These are phyloP conservation scores for Hamigera avellanea DNA, from an alignment of 495 filamentous ascomycete genomes.

Conservation along the genomic window DNA sequence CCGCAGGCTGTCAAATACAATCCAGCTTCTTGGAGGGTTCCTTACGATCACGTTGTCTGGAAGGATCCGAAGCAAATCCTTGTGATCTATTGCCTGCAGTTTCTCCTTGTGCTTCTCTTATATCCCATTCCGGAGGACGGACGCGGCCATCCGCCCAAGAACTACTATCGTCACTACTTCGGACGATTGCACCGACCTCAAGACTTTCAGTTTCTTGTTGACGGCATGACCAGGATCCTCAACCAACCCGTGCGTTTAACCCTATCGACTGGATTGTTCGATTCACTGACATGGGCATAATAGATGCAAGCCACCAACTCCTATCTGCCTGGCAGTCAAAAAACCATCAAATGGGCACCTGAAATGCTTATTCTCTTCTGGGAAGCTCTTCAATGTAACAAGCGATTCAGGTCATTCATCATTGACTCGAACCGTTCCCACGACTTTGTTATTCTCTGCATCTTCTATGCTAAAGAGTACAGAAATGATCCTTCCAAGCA, in stretches of 20 bases:
- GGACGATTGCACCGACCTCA: constrained; percentile 85
- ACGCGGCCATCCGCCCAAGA: constrained; percentile 55
- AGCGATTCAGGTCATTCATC: constrained; percentile 91
- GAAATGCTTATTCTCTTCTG: constrained; percentile 98
- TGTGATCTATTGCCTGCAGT: constrained; percentile 82
- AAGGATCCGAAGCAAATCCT: constrained; percentile 88
- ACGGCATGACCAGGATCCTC: constrained; percentile 88
- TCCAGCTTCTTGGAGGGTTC: constrained; percentile 85
- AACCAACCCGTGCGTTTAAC: constrained; percentile 61
- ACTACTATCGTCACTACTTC: constrained; percentile 86
- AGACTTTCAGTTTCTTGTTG: constrained; percentile 95
- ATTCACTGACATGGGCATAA: background rate
- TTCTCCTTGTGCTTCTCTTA: constrained; percentile 76
- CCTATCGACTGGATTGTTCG: background rate
- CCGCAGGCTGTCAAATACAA: constrained; percentile 88
- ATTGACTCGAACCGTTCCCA: constrained; percentile 90
- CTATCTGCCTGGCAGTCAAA: constrained; percentile 81
- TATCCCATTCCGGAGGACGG: constrained; percentile 83
- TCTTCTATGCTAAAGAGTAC: constrained; percentile 89
- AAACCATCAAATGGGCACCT: constrained; percentile 74
- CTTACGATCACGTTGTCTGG: constrained; percentile 88
- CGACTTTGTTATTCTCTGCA: constrained; percentile 81
- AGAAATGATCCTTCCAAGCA: constrained; percentile 78
- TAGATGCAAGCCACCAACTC: constrained; percentile 74
- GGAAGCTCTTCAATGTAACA: constrained; percentile 96